phyloP scores from a whole-genome alignment of 805 yeast genomes.

The Candida vartiovaarae region DNA sequence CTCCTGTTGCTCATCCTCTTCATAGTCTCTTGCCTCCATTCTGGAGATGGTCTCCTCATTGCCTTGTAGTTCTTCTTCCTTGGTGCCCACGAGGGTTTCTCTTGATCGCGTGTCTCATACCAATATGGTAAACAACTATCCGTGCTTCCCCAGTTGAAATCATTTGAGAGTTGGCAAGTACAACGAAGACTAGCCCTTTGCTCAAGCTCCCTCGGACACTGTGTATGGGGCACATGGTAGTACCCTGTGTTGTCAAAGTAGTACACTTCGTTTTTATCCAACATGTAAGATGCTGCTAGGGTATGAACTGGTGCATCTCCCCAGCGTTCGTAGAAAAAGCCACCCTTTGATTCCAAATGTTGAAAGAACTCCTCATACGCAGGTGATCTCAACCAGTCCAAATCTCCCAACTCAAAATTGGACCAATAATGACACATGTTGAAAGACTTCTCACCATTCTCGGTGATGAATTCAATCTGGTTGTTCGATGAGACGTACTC shows the following conservation, averaged over 20 bases:
- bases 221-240: slow-evolving; percentile 51
- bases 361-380: slow-evolving; percentile 56
- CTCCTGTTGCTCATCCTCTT: too few species aligned
- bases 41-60: not conserved
- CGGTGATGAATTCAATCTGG: slow-evolving; percentile 54
- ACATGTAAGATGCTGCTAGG: slow-evolving; percentile 58
- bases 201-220: slow-evolving; percentile 47
- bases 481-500: slow-evolving; percentile 41
- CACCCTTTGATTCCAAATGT: slow-evolving; percentile 59
- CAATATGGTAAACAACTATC: slow-evolving; percentile 22
- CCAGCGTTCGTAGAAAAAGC: slow-evolving; percentile 85
- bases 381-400: slow-evolving; percentile 57
- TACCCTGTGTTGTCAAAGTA: slow-evolving; percentile 74
- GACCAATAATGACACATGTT: slow-evolving; percentile 82
- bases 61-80: slow-evolving; percentile 4
- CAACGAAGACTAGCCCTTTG: slow-evolving; percentile 41
- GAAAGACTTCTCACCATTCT: slow-evolving; percentile 56
- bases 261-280: slow-evolving; percentile 51
- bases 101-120: slow-evolving; percentile 11
- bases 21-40: too few species aligned
- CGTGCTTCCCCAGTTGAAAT: slow-evolving; percentile 21
- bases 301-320: slow-evolving; percentile 94
- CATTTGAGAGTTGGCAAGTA: slow-evolving; percentile 36
- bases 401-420: slow-evolving; percentile 67
- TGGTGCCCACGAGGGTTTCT: slow-evolving; percentile 18